phyloP scores from a whole-genome alignment of 805 yeast species.

The Zygotorulaspora sp. region DNA sequence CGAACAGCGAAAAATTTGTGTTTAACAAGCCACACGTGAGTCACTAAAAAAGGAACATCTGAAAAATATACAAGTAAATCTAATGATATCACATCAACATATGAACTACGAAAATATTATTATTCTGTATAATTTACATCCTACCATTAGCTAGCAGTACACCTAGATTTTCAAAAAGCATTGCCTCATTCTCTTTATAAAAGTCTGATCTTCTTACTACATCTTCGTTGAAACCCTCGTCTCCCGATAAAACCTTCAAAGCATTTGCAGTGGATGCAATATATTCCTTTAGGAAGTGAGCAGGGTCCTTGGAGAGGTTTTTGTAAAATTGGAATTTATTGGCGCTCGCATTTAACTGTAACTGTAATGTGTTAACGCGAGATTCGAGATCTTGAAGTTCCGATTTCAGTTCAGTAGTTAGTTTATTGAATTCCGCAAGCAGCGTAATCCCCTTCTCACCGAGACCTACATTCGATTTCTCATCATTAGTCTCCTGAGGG shows the following conservation, averaged over 20 bases:
- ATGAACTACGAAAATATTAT: background rate
- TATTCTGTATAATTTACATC: slow-evolving; percentile 16
- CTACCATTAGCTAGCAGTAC: slow-evolving; percentile 50
- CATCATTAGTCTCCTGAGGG: slow-evolving; percentile 32
- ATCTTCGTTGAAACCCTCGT: slow-evolving; percentile 86
- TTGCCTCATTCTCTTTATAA: slow-evolving; percentile 61
- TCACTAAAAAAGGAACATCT: too few relatives aligned
- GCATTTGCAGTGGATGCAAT: slow-evolving; percentile 77
- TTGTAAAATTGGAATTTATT: slow-evolving; percentile 75
- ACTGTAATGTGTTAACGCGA: slow-evolving; percentile 40
- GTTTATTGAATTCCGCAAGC: slow-evolving; percentile 28
- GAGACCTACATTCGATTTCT: slow-evolving; percentile 26
- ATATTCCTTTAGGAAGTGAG: slow-evolving; percentile 66
- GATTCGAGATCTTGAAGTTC: slow-evolving; percentile 42
- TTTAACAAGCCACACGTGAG: background rate
- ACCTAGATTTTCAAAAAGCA: slow-evolving; percentile 74
- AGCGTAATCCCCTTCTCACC: slow-evolving; percentile 32
- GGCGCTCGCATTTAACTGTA: slow-evolving; percentile 50
- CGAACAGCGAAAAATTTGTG: too few relatives aligned
- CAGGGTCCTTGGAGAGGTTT: slow-evolving; percentile 72
- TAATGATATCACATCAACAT: too few relatives aligned
- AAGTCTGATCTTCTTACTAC: slow-evolving; percentile 78
- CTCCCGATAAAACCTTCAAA: slow-evolving; percentile 80
- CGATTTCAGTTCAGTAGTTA: slow-evolving; percentile 35
- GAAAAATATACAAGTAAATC: too few relatives aligned